These are phyloP conservation scores for Naumovozyma dairenensis DNA, from an alignment of 805 yeast genomes.

Conservation along the genomic window DNA sequence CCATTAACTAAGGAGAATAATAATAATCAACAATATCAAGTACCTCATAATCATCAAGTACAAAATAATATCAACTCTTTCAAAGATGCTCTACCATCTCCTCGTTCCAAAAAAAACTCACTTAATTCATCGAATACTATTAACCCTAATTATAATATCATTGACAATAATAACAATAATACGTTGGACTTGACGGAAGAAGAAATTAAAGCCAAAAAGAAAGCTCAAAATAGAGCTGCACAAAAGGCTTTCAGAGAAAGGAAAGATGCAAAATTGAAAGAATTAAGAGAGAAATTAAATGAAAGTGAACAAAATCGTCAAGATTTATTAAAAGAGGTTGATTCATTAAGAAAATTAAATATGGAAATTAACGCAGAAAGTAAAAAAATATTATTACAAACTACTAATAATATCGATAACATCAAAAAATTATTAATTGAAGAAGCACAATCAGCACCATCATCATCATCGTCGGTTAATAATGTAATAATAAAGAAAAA, in stretches of 20 bases:
- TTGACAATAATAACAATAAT: too few species aligned
- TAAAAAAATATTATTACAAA: conserved; percentile 36
- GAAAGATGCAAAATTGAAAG: conserved; percentile 61
- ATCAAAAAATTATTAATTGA: not conserved
- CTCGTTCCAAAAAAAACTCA: too few species aligned
- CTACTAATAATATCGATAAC: conserved; percentile 5
- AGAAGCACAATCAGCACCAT: not conserved
- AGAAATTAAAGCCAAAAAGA: conserved; percentile 45
- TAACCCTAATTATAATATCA: too few species aligned
- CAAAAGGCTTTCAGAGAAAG: conserved; percentile 81
- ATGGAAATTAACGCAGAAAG: conserved; percentile 55
- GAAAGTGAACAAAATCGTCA: conserved; percentile 49
- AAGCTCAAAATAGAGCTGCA: conserved; percentile 78
- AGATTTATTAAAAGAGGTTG: conserved; percentile 39
- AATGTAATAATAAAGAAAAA: too few species aligned
- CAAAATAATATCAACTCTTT: too few species aligned
- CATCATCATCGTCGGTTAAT: too few species aligned
- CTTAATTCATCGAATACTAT: too few species aligned
- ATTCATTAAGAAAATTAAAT: conserved; percentile 43
- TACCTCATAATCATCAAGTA: too few species aligned
- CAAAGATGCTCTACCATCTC: too few species aligned
- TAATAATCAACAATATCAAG: too few species aligned
- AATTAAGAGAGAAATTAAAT: conserved; percentile 48
- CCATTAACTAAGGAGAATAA: too few species aligned
- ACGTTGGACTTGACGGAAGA: too few species aligned